These are phyloP conservation scores for Gaultheria prostrata DNA, from an alignment of 148 eudicot genomes.

Conservation along the genomic window DNA sequence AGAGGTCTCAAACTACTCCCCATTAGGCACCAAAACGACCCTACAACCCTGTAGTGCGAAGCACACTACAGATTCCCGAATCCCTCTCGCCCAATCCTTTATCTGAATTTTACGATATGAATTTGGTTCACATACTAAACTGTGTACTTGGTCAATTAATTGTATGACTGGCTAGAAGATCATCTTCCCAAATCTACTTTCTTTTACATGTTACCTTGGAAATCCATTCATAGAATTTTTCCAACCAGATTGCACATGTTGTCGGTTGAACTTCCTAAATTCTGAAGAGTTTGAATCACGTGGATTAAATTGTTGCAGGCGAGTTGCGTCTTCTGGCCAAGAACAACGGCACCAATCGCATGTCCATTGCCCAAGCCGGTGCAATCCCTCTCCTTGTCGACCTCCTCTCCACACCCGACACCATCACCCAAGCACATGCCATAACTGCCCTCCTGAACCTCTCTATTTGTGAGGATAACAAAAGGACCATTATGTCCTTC, in stretches of 20 bases:
- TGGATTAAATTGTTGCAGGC: slow-evolving; percentile 8
- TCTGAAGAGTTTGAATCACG: background rate
- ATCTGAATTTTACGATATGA: too few species aligned
- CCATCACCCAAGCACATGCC: slow-evolving; percentile 15
- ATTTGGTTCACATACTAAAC: too few species aligned
- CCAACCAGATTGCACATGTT: background rate
- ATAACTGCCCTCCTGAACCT: slow-evolving; percentile 17
- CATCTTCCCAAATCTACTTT: background rate
- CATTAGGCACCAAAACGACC: too few species aligned
- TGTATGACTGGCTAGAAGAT: background rate
- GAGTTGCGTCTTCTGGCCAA: slow-evolving; percentile 21
- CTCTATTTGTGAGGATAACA: slow-evolving; percentile 21
- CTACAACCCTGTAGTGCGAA: too few species aligned
- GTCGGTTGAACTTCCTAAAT: background rate
- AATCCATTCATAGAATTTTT: background rate
- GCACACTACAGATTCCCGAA: too few species aligned
- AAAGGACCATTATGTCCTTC: slow-evolving; percentile 11
- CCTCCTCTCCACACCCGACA: slow-evolving; percentile 14
- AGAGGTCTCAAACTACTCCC: too few species aligned
- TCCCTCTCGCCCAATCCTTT: too few species aligned
- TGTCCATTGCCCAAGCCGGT: slow-evolving; percentile 16
- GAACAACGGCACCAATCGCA: slow-evolving; percentile 12
- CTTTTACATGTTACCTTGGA: background rate
- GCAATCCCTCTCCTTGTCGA: slow-evolving; percentile 18
- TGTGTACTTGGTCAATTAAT: background rate